A percentile compares a stretch with the other conserved stretches of the same genome.
Evolutionary conservation across 2,329 filamentous ascomycete species (phyloP).

Genomic region (Cercospora nicotianae): DNA sequence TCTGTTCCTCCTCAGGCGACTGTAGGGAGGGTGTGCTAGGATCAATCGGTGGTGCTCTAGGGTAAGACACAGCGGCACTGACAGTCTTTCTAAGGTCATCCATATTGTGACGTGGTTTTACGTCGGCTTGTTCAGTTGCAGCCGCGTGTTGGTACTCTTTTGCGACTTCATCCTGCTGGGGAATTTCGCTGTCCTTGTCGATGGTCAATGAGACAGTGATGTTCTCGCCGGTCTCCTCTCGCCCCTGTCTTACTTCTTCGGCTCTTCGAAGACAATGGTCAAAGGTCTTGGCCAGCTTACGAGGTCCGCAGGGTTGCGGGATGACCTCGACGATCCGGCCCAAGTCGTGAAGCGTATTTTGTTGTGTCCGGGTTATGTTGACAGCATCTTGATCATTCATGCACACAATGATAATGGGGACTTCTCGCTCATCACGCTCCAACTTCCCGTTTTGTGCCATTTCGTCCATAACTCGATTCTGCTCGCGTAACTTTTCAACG

Average conservation of each 20-base stretch:
- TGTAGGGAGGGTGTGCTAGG: constrained; percentile 24
- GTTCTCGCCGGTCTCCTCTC: background rate
- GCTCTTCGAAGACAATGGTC: constrained; percentile 34
- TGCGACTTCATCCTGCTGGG: background rate
- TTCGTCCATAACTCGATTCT: constrained; percentile 5
- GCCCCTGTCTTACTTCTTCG: constrained; percentile 17
- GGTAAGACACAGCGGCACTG: constrained; percentile 17
- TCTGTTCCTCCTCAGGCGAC: constrained; percentile 8
- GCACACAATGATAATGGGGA: constrained; percentile 41
- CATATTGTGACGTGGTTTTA: background rate
- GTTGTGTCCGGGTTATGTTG: constrained; percentile 25
- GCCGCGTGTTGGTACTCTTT: background rate
- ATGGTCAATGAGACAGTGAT: background rate
- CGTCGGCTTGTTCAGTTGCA: background rate
- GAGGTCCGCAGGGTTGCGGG: constrained; percentile 42
- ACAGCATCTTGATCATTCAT: constrained; percentile 38
- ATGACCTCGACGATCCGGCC: constrained; percentile 38
- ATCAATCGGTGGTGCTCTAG: constrained; percentile 15
- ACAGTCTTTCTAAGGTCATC: constrained; percentile 14
- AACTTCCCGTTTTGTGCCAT: background rate
- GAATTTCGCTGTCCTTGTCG: background rate
- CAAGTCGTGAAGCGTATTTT: constrained; percentile 22
- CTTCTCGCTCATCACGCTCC: constrained; percentile 9
- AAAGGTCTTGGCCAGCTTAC: constrained; percentile 43
- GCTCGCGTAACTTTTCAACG: constrained; percentile 24